phyloP scores from a whole-genome alignment of 176 grass and related monocot genomes.

The Rhynchospora pubera region DNA sequence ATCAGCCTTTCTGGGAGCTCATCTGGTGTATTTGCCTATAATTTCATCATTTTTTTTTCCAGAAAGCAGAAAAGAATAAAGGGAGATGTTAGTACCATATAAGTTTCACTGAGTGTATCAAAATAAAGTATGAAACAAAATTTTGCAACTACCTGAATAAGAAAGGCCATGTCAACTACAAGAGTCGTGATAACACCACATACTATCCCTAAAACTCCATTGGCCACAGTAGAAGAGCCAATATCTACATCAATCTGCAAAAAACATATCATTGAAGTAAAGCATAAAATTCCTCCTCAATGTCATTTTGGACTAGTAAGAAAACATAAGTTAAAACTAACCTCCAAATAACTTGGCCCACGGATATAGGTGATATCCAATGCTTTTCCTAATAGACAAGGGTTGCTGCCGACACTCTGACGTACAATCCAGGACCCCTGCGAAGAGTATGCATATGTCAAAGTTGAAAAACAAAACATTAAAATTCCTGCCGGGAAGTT shows the following conservation, averaged over 20 bases:
- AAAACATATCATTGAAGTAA: neutral
- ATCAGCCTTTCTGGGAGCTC: constrained; percentile 92
- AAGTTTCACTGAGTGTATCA: neutral
- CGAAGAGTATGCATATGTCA: constrained; percentile 22
- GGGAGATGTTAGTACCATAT: neutral
- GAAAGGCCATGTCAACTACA: constrained; percentile 98
- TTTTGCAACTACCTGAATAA: constrained; percentile 65
- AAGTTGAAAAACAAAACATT: neutral
- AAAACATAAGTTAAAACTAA: constrained; percentile 20
- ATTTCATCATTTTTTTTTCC: neutral
- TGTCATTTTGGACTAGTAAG: neutral
- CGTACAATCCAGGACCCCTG: constrained; percentile 99
- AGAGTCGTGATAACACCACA: constrained; percentile 82
- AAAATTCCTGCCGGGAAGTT: neutral
- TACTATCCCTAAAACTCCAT: constrained; percentile 91
- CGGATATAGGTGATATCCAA: constrained; percentile 89
- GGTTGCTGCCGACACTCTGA: constrained; percentile 90
- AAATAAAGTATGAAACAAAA: neutral
- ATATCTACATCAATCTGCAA: constrained; percentile 96
- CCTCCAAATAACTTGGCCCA: constrained; percentile 82
- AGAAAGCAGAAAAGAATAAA: neutral
- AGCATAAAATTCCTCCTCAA: neutral
- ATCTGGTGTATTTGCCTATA: constrained; percentile 61
- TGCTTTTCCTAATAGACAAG: constrained; percentile 95
- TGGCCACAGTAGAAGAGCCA: constrained; percentile 93